Evolutionary conservation across 2,329 filamentous ascomycete genomes (phyloP).

Genomic region (Fusarium sp.): DNA sequence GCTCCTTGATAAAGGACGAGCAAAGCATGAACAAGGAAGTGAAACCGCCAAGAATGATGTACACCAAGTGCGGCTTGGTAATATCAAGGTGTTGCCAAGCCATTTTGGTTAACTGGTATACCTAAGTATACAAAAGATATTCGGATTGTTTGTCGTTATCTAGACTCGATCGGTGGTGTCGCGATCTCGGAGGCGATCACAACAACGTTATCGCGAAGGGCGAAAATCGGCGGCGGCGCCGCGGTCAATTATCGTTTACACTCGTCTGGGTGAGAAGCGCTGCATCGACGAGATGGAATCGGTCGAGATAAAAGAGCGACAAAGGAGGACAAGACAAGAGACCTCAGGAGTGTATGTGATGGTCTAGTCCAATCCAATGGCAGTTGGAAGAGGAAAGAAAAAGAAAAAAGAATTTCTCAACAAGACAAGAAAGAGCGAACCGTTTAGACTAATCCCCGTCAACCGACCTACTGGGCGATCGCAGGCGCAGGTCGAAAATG

Average conservation of each 20-base stretch:
- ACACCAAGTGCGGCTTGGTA: conserved; percentile 96
- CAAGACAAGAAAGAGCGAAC: conserved; percentile 18
- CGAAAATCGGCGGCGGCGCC: conserved; percentile 36
- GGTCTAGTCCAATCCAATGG: conserved; percentile 14
- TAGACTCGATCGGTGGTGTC: conserved; percentile 15
- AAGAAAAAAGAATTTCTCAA: conserved; percentile 26
- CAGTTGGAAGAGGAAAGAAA: conserved; percentile 4
- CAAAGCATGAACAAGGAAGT: conserved; percentile 98
- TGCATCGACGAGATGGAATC: conserved; percentile 9
- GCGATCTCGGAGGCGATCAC: conserved; percentile 30
- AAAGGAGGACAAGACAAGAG: conserved; percentile 1
- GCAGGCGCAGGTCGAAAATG: conserved; percentile 31
- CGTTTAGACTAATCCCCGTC: conserved; percentile 19
- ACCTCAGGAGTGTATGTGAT: background rate
- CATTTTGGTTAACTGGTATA: conserved; percentile 59
- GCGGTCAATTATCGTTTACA: conserved; percentile 37
- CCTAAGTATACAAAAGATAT: conserved; percentile 10
- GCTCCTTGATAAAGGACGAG: conserved; percentile 97
- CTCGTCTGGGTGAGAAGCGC: conserved; percentile 15
- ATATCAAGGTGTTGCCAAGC: conserved; percentile 84
- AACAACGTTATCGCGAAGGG: conserved; percentile 28
- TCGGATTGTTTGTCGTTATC: conserved; percentile 17
- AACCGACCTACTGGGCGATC: background rate
- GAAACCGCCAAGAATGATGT: conserved; percentile 97
- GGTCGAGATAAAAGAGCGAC: conserved; percentile 6